Evolutionary conservation across 305 asterid genomes (phyloP).

Genomic region (Fraxinus baroniana): DNA sequence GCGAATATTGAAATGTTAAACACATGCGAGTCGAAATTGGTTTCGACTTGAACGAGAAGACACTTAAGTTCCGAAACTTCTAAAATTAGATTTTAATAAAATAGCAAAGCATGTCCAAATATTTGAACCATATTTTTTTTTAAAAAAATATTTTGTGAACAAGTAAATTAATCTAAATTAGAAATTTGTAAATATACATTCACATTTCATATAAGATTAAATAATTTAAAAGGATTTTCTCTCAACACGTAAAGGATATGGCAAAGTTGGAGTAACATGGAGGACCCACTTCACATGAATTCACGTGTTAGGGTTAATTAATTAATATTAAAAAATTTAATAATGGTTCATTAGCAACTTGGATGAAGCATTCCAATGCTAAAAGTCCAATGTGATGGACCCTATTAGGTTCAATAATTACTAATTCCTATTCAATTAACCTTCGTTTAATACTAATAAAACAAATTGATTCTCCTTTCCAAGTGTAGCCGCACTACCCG

Average conservation of each 20-base stretch:
- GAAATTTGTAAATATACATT: neutral
- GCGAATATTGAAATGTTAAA: neutral
- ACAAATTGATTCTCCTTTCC: neutral
- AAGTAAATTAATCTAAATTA: neutral
- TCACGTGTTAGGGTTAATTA: conserved; percentile 34
- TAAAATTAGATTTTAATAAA: no score
- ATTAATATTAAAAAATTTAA: conserved; percentile 24
- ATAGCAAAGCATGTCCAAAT: neutral
- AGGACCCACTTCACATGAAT: conserved; percentile 40
- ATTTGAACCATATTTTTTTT: neutral
- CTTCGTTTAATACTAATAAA: conserved; percentile 1
- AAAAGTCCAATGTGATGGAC: conserved; percentile 34
- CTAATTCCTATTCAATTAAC: conserved; percentile 19
- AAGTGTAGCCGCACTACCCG: neutral
- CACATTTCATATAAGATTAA: neutral
- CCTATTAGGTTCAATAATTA: conserved; percentile 48
- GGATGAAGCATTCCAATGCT: conserved; percentile 33
- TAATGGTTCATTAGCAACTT: conserved; percentile 23
- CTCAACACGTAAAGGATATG: neutral
- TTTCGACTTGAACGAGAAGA: neutral
- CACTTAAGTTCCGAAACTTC: neutral
- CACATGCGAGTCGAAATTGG: neutral
- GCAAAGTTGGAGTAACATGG: conserved; percentile 9
- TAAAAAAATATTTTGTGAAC: neutral
- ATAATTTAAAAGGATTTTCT: neutral